Conservation (phyloP, 2,329 filamentous ascomycete genomes). For the Cladosporium sp. region DNA sequence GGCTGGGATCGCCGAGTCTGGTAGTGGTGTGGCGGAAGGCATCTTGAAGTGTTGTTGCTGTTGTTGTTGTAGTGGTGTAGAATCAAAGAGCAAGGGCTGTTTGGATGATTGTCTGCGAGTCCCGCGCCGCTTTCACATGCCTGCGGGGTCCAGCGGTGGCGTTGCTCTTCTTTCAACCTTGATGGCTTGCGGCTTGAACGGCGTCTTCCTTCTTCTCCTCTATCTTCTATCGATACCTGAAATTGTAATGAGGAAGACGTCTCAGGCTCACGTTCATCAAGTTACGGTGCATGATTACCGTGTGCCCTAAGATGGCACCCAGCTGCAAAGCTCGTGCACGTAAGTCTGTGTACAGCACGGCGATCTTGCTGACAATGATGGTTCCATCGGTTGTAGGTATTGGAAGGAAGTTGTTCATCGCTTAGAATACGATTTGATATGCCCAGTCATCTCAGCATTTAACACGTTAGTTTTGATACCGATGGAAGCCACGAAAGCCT, state of each 20-base stretch:
- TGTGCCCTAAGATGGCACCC: background rate
- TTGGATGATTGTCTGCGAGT: background rate
- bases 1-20: slow-evolving; percentile 20
- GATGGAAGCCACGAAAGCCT: background rate
- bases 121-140: slow-evolving; percentile 1
- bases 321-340: background rate
- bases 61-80: background rate
- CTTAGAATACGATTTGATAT: background rate
- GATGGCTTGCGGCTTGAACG: background rate
- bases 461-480: no score
- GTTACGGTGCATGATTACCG: background rate
- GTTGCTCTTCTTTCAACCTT: background rate
- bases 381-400: background rate
- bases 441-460: background rate
- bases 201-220: background rate
- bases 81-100: background rate
- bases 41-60: slow-evolving; percentile 21
- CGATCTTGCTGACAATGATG: background rate
- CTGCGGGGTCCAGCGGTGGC: background rate
- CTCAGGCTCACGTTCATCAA: background rate
- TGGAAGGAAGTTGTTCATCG: background rate
- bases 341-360: background rate
- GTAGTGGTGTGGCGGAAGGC: slow-evolving; percentile 22
- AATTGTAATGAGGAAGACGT: background rate
- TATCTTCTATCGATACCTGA: background rate